Evolutionary conservation across 2,329 filamentous ascomycete species (phyloP).

Genomic region (Metarhizium sp.): DNA sequence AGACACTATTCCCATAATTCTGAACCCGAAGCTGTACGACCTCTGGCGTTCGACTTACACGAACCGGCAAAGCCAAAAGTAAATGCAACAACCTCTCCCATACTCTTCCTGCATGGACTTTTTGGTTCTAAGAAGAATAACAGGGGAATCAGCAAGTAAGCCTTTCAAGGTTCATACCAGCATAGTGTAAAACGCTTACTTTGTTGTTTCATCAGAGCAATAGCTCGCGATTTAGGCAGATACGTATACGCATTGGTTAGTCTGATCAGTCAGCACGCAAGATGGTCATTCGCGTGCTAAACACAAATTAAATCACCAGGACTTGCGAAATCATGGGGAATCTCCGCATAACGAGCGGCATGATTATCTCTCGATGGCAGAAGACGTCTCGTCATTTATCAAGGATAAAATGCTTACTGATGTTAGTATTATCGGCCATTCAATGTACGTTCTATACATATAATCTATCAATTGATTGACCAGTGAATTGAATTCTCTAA

Average conservation of each 20-base stretch:
- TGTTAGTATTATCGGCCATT: slow-evolving; percentile 80
- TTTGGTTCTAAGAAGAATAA: slow-evolving; percentile 97
- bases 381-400: slow-evolving; percentile 76
- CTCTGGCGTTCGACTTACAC: slow-evolving; percentile 58
- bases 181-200: background rate
- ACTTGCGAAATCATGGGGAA: slow-evolving; percentile 88
- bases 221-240: slow-evolving; percentile 72
- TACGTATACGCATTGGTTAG: slow-evolving; percentile 74
- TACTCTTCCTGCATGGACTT: slow-evolving; percentile 84
- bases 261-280: background rate
- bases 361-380: slow-evolving; percentile 74
- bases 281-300: background rate
- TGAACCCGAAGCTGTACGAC: slow-evolving; percentile 10
- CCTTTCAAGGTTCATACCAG: slow-evolving; percentile 7
- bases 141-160: slow-evolving; percentile 86
- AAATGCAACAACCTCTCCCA: slow-evolving; percentile 44
- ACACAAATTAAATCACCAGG: slow-evolving; percentile 36
- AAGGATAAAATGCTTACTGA: slow-evolving; percentile 57
- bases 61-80: slow-evolving; percentile 37
- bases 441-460: slow-evolving; percentile 52
- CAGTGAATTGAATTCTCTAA: background rate
- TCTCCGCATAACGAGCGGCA: slow-evolving; percentile 70
- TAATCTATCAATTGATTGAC: background rate
- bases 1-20: background rate
- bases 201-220: slow-evolving; percentile 41